A percentile compares a stretch with the other conserved stretches of the same genome.
Conservation (phyloP, 345 rosid species). For the Eucalyptus decipiens region DNA sequence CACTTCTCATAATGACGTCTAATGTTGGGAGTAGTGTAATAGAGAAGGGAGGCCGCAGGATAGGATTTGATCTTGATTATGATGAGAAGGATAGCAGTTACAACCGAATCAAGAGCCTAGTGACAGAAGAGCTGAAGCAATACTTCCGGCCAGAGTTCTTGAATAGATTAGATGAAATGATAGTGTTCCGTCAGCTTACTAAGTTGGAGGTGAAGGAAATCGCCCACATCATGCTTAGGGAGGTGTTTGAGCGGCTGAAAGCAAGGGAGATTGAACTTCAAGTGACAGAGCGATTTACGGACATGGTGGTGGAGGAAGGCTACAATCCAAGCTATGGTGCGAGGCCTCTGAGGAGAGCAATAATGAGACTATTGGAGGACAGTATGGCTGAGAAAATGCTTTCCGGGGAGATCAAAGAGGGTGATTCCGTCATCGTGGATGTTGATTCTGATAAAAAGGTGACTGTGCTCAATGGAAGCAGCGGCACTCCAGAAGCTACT, state of each 20-base stretch:
- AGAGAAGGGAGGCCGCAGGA: conserved; percentile 7
- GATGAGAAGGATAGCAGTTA: conserved; percentile 15
- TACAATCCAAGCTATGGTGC: conserved; percentile 47
- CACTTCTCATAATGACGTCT: conserved; percentile 51
- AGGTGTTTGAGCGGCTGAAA: conserved; percentile 28
- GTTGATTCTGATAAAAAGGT: conserved; percentile 35
- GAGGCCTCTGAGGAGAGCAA: conserved; percentile 54
- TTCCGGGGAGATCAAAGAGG: conserved; percentile 30
- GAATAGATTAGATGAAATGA: conserved; percentile 51
- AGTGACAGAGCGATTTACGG: conserved; percentile 33
- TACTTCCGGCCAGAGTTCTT: conserved; percentile 60
- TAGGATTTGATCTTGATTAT: conserved; percentile 3
- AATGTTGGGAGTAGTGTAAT: conserved; percentile 37
- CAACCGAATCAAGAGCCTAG: conserved; percentile 15
- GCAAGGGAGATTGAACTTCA: conserved; percentile 32
- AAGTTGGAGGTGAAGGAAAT: conserved; percentile 36
- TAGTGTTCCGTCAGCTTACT: conserved; percentile 39
- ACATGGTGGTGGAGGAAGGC: conserved; percentile 43
- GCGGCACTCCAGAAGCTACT: background rate
- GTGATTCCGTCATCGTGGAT: conserved; percentile 32
- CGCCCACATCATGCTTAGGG: conserved; percentile 38
- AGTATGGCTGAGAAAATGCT: conserved; percentile 47
- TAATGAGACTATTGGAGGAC: conserved; percentile 42
- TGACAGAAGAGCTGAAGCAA: conserved; percentile 30
- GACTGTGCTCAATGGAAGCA: conserved; percentile 4